A percentile compares a stretch with the other conserved stretches of the same genome.
phyloP scores from a whole-genome alignment of 2,329 filamentous ascomycete species.

The Aspergillus thermomutatus region DNA sequence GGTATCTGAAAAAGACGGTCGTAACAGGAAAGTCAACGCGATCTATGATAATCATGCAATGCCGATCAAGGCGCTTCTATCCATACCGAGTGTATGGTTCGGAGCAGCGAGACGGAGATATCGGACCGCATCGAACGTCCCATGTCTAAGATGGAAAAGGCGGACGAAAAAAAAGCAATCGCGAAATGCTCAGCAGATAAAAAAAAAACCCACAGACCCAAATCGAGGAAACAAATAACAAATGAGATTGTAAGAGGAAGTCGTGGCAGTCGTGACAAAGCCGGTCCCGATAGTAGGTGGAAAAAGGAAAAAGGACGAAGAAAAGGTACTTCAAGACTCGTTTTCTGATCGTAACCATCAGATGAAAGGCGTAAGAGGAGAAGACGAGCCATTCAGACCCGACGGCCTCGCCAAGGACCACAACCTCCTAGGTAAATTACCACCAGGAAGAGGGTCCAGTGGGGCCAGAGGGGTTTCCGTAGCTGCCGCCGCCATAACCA shows the following conservation, averaged over 20 bases:
- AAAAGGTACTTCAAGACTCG: constrained; percentile 31
- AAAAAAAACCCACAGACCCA: constrained; percentile 23
- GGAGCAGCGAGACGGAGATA: constrained; percentile 29
- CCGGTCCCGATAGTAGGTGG: constrained; percentile 31
- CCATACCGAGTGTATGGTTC: constrained; percentile 20
- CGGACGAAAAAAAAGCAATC: constrained; percentile 25
- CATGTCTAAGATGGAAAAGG: constrained; percentile 32
- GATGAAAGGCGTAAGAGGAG: constrained; percentile 29
- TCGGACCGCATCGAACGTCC: constrained; percentile 38
- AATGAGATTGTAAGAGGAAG: constrained; percentile 32
- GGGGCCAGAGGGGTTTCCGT: constrained; percentile 43
- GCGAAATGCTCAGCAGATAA: constrained; percentile 24
- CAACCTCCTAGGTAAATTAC: constrained; percentile 39
- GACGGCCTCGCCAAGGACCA: constrained; percentile 41
- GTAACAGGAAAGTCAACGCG: constrained; percentile 46
- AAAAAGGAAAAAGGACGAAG: constrained; percentile 16
- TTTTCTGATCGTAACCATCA: constrained; percentile 39
- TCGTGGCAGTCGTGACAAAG: constrained; percentile 47
- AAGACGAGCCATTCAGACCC: constrained; percentile 37
- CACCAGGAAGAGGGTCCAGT: constrained; percentile 52
- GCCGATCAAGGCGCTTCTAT: constrained; percentile 33
- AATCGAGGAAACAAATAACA: constrained; percentile 16
- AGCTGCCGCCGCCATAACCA: constrained; percentile 23
- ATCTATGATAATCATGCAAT: constrained; percentile 51
- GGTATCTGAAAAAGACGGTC: constrained; percentile 48